Evolutionary conservation across 2,329 filamentous ascomycete genomes (phyloP), one percentile per base, ranked within the genome.

Genomic region (Hortaea werneckii): DNA sequence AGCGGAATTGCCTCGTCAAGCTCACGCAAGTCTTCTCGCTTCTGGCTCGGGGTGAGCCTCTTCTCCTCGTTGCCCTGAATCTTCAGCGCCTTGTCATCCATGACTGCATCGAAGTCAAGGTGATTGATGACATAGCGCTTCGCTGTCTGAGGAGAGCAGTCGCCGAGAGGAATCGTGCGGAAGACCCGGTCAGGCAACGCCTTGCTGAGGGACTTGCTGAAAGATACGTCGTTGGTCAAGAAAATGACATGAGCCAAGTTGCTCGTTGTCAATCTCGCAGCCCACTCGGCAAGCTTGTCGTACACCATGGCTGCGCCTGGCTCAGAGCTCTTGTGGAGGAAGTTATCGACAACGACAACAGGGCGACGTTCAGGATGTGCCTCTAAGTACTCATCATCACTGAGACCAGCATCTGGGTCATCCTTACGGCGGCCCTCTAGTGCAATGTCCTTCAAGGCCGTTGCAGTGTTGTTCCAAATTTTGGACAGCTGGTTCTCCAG

Each of bases 211-310:
- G 86, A 83, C 64, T 96, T 96, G 42, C 85, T 83, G 66, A 87
- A 95, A 0, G 87, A 86, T 1, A 87, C 78, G 53, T 96, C 90
- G 47, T 84, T 87, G 0, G 90, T 95, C 34, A 98, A 72, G 72
- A 96, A 95, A 47, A 98, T 82, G 46, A 96, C 88, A 64, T 96
- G 92, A 0, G 90, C 90, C 38, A 94, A 76, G 53, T 95, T 95
- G 43, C 83, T 82, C 40, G 87, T 86, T 0, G 92, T 89, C 28
- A 95, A 70, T 1, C 80, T 74, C 4, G 92, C 88, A 1, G 89
- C 88, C 71, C 90, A 96, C 59, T 95, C 87, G 0, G 88, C 81
- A 41, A 75, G 65, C 57, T 74, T 74, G 58, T 74, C 71, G 46
- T 74, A 74, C 9, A 75, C 68, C 9, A 73, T 58, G 10, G 62